Evolutionary conservation across 2,329 filamentous ascomycete species (phyloP), one percentile per base, ranked within the genome.

Genomic region (Cytospora paraplurivora): DNA sequence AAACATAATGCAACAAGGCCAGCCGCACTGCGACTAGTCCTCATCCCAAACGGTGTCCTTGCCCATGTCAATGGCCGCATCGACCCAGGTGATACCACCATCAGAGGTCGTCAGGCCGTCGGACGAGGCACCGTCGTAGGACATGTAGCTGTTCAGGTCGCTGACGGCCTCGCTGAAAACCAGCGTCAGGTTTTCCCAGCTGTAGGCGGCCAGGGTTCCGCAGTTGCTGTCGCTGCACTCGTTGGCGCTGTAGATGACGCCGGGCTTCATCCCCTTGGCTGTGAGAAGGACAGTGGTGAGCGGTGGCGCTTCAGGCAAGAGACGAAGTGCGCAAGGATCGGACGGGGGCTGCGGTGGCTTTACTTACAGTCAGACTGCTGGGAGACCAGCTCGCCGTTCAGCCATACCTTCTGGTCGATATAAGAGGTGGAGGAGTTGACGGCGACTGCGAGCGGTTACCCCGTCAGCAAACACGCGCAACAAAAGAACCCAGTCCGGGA

Each of bases 171-270:
- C 55, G 59, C 54, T 62, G n/a, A 66, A 41, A 11, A 34, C 47
- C 12, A 65, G 34, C n/a, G 51, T 62, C 27, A 65, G 44, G 13
- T 65, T 52, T 17, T 51, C 34, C 62, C 62, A 65, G 54, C 62
- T 54, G 49, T 59, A 66, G 13, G 56, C 56, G 21, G 49, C 27
- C 32, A 67, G 63, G 6, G 65, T 67, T 15, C 65, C 65, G 53
- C 63, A 65, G 1, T 38, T 57, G 59, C 12, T 11, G 17, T 44
- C 37, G 56, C 56, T 59, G 41, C 62, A 63, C 53, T 63, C 62
- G n/a, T 63, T 60, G 50, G 56, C 62, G 27, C 58, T 59, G 56
- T 67, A 62, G 51, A 65, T 57, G 41, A 67, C 56, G n/a, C 51
- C 50, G 7, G 62, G 62, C 62, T 67, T 65, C 62, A 65, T 62